phyloP scores from a whole-genome alignment of 345 rosid genomes.

The Pistacia integerrima region DNA sequence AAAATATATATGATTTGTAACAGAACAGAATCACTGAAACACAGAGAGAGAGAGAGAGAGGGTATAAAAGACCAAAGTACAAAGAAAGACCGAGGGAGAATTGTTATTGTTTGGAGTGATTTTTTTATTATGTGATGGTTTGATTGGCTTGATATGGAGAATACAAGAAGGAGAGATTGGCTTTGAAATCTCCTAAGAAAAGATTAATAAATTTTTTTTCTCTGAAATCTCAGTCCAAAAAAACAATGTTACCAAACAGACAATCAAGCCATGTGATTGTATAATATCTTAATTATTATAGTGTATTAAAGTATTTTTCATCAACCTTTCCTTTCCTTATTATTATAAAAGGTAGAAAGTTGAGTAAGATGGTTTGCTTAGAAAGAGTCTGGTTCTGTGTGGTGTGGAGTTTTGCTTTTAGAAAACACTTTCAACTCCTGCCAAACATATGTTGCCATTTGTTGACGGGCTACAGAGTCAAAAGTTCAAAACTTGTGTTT shows the following conservation, averaged over 20 bases:
- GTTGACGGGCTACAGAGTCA: no score
- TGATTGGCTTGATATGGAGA: no score
- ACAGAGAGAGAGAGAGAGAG: no score
- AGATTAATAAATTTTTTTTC: neutral
- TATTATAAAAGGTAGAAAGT: neutral
- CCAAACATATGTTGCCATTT: neutral
- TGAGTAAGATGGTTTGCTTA: neutral
- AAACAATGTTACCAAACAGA: neutral
- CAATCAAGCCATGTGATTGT: slow-evolving; percentile 29
- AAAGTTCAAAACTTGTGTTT: no score
- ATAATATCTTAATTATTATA: neutral
- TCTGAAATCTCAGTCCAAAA: slow-evolving; percentile 42
- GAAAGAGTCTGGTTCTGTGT: neutral
- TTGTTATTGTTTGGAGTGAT: no score
- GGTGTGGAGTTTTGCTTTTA: neutral
- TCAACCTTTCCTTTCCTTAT: neutral
- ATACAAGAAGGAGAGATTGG: neutral
- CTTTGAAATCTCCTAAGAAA: slow-evolving; percentile 5
- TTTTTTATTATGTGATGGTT: no score
- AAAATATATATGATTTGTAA: no score
- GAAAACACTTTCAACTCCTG: neutral
- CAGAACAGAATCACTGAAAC: neutral
- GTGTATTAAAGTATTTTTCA: neutral
- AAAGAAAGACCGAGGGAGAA: no score
- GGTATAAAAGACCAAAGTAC: no score